A percentile compares a stretch with the other conserved stretches of the same genome.
Conservation (phyloP, 371 early-diverging fungal genomes). For the Dinochytrium kinnereticum region DNA sequence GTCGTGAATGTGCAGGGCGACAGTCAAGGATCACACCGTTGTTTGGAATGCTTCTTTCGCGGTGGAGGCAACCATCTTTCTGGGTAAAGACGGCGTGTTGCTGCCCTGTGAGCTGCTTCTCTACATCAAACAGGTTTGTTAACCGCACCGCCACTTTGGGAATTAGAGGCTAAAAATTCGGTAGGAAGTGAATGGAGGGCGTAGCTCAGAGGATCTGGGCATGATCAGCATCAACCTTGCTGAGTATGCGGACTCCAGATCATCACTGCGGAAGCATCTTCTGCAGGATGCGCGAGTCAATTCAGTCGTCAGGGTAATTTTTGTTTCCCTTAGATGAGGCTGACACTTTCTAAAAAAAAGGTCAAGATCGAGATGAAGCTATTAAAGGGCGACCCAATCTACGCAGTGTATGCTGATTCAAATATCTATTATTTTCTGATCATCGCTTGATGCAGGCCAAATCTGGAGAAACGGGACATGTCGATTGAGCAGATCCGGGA, state of each 20-base stretch:
- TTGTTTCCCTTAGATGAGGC: background rate
- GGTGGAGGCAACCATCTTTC: conserved; percentile 48
- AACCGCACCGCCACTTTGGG: background rate
- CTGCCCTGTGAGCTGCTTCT: conserved; percentile 63
- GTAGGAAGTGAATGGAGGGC: conserved; percentile 63
- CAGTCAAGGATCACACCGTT: conserved; percentile 63
- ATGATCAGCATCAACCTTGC: conserved; percentile 57
- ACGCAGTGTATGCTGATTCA: conserved; percentile 26
- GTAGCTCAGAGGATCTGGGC: conserved; percentile 63
- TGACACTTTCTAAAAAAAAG: conserved; percentile 17
- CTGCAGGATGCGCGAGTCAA: conserved; percentile 64
- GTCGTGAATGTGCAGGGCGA: conserved; percentile 44
- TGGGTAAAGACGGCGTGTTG: conserved; percentile 64
- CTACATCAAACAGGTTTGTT: conserved; percentile 57
- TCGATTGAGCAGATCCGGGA: conserved; percentile 32
- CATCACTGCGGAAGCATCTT: conserved; percentile 53
- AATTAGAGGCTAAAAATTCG: background rate
- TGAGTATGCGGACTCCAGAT: conserved; percentile 51
- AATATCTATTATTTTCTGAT: background rate
- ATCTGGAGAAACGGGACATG: conserved; percentile 24
- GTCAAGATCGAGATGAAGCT: conserved; percentile 33
- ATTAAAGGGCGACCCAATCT: conserved; percentile 35
- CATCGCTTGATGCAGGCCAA: conserved; percentile 4
- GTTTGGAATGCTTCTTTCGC: conserved; percentile 58
- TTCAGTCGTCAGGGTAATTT: conserved; percentile 53